phyloP scores from a whole-genome alignment of 495 filamentous ascomycete genomes.

The Aspergillus avenaceus region DNA sequence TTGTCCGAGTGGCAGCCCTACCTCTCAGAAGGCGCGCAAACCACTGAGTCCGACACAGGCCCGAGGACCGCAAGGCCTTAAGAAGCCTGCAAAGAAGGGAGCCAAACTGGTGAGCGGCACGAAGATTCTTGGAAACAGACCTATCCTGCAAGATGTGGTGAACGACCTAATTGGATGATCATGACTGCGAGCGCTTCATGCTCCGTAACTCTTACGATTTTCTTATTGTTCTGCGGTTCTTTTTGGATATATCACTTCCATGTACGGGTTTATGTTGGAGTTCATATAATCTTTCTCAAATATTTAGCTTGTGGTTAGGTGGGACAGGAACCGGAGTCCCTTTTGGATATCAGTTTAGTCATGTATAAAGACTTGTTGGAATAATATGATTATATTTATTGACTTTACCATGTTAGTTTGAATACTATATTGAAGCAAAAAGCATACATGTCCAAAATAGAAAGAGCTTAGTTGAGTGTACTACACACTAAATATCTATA shows the following conservation, averaged over 20 bases:
- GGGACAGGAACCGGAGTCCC: not conserved
- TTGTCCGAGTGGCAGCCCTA: conserved; percentile 19
- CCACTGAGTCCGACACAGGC: conserved; percentile 35
- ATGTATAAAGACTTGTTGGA: too few relatives aligned
- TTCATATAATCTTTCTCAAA: not conserved
- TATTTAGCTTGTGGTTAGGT: not conserved
- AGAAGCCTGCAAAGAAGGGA: conserved; percentile 36
- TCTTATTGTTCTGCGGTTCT: conserved; percentile 7
- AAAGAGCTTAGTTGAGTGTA: too few relatives aligned
- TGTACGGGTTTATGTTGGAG: not conserved
- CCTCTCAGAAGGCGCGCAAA: conserved; percentile 21
- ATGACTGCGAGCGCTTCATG: too few relatives aligned
- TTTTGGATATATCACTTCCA: conserved; percentile 8
- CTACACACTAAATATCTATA: conserved; percentile 3
- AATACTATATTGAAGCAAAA: not conserved
- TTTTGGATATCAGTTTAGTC: not conserved
- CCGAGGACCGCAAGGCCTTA: conserved; percentile 20
- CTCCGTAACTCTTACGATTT: not conserved
- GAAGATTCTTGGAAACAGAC: conserved; percentile 36
- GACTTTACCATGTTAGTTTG: too few relatives aligned
- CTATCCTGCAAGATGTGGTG: conserved; percentile 51
- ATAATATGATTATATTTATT: too few relatives aligned
- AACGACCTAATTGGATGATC: conserved; percentile 43
- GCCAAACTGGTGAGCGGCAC: conserved; percentile 32
- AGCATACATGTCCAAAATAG: not conserved